A percentile compares a stretch with the other conserved stretches of the same genome.
Evolutionary conservation across 2,329 filamentous ascomycete genomes (phyloP).

Genomic region (Diaporthe helianthi): DNA sequence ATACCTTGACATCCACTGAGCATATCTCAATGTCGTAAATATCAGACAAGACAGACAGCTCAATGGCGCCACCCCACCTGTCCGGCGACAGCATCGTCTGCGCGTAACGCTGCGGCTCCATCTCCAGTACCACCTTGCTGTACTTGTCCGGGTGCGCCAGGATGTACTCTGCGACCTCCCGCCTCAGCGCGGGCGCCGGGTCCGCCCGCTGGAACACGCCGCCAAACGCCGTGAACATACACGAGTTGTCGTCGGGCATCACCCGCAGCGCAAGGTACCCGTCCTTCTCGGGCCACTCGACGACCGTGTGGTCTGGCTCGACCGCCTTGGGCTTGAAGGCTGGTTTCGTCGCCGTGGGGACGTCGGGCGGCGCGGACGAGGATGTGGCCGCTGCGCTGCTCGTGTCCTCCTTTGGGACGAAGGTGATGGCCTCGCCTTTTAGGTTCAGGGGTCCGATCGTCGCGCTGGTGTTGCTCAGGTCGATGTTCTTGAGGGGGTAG

Average conservation of each 20-base stretch:
- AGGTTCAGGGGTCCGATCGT: slow-evolving; percentile 56
- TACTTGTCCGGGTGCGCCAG: slow-evolving; percentile 75
- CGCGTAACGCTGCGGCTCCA: slow-evolving; percentile 77
- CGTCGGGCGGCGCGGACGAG: slow-evolving; percentile 12
- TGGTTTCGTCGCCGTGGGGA: slow-evolving; percentile 35
- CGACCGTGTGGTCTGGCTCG: slow-evolving; percentile 51
- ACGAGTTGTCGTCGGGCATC: slow-evolving; percentile 97
- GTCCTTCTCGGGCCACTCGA: slow-evolving; percentile 57
- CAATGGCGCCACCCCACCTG: slow-evolving; percentile 91
- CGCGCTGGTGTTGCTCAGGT: slow-evolving; percentile 59
- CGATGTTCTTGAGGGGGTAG: slow-evolving; percentile 77
- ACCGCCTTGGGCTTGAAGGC: slow-evolving; percentile 44
- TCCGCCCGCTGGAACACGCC: slow-evolving; percentile 72
- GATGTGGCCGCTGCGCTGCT: slow-evolving; percentile 33
- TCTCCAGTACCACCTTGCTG: slow-evolving; percentile 77
- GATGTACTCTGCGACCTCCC: slow-evolving; percentile 80
- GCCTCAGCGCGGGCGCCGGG: slow-evolving; percentile 67
- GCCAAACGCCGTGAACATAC: slow-evolving; percentile 89
- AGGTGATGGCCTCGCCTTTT: slow-evolving; percentile 58
- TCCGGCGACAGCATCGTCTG: slow-evolving; percentile 80
- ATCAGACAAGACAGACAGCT: slow-evolving; percentile 83
- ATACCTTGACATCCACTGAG: slow-evolving; percentile 77
- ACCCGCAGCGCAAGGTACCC: slow-evolving; percentile 79
- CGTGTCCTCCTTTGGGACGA: slow-evolving; percentile 51
- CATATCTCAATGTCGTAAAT: slow-evolving; percentile 87